Evolutionary conservation across 768 basidiomycete genomes (phyloP), one percentile per base, ranked within the genome.

Genomic region (Paxillus ammoniavirescens): DNA sequence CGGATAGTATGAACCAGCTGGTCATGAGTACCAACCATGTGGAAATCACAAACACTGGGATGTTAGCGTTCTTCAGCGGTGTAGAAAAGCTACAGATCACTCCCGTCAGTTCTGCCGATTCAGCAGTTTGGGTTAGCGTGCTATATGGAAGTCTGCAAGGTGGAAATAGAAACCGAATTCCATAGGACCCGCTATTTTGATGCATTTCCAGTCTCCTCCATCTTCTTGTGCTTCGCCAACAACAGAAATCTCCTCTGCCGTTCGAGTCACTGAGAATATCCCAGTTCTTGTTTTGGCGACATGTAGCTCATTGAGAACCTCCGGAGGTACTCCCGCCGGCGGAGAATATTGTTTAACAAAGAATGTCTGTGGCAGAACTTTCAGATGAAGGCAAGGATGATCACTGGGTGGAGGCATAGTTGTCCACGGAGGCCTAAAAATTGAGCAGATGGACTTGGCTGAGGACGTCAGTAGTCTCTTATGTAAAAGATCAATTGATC

Each of bases 101-200:
- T 4, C 84, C 84, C 3, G 80, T 82, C 59, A 87, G 62, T 51
- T 69, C 83, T 86, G 53, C 37, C 18, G 18, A 51, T 31, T 12
- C 47, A 7, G 47, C 41, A 7, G 28, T 28, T 6, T 51, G 36
- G 45, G 46, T 57, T 42, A 54, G 40, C 31, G 46, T 44, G 21
- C 21, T 21, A 47, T 7, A 46, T 6, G 31, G 18, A 14, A 31
- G 18, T n/a, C 40, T 4, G 43, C 18, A 1, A 52, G 49, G 30
- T 18, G 12, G 52, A 26, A 21, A 44, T 51, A 53, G 60, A 53
- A 46, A 82, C 84, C 75, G 56, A 86, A 85, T 57, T 83, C 81
- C 82, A 87, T 82, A 3, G 83, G 84, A 3, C 85, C 86, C 35
- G 72, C 74, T 38, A 88, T 82, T 65, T 81, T 82, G 55, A 87